Conservation (phyloP, 2,329 filamentous ascomycete species). For the Aureobasidium sp. region DNA sequence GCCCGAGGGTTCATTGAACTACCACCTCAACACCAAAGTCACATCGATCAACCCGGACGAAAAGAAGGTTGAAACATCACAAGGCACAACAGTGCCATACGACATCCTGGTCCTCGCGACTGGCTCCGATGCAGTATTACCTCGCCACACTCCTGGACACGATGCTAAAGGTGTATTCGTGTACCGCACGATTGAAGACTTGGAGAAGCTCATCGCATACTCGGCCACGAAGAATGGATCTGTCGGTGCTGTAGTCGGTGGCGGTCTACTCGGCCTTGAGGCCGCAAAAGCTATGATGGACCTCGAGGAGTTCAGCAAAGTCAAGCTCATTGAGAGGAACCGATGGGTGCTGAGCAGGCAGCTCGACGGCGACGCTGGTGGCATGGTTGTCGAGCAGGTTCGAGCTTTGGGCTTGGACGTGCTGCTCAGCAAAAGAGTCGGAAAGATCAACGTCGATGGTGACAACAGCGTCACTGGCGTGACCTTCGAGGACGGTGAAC, state of each 20-base stretch:
- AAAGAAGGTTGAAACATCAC: slow-evolving; percentile 64
- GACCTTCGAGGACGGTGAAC: slow-evolving; percentile 72
- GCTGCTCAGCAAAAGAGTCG: slow-evolving; percentile 67
- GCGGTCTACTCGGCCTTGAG: slow-evolving; percentile 77
- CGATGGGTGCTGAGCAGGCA: slow-evolving; percentile 77
- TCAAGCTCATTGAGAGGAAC: slow-evolving; percentile 76
- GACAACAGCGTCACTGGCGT: slow-evolving; percentile 65
- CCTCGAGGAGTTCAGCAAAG: slow-evolving; percentile 63
- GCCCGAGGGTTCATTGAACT: slow-evolving; percentile 61
- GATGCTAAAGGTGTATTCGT: slow-evolving; percentile 82
- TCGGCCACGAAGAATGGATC: slow-evolving; percentile 60
- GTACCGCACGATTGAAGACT: slow-evolving; percentile 77
- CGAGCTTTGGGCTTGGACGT: slow-evolving; percentile 72
- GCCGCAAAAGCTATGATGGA: slow-evolving; percentile 91
- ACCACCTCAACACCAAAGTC: slow-evolving; percentile 68
- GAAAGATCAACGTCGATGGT: slow-evolving; percentile 61
- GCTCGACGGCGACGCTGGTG: slow-evolving; percentile 72
- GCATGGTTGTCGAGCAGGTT: slow-evolving; percentile 76
- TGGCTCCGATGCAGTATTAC: slow-evolving; percentile 75
- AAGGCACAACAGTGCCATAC: slow-evolving; percentile 64
- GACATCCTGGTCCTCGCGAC: slow-evolving; percentile 79
- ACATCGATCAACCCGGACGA: slow-evolving; percentile 56
- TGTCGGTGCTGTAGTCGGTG: slow-evolving; percentile 71
- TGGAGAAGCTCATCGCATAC: slow-evolving; percentile 69
- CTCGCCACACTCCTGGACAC: slow-evolving; percentile 63